These are phyloP conservation scores for Elaeis oleifera DNA, from an alignment of 202 grass and related monocot species.

Conservation along the genomic window DNA sequence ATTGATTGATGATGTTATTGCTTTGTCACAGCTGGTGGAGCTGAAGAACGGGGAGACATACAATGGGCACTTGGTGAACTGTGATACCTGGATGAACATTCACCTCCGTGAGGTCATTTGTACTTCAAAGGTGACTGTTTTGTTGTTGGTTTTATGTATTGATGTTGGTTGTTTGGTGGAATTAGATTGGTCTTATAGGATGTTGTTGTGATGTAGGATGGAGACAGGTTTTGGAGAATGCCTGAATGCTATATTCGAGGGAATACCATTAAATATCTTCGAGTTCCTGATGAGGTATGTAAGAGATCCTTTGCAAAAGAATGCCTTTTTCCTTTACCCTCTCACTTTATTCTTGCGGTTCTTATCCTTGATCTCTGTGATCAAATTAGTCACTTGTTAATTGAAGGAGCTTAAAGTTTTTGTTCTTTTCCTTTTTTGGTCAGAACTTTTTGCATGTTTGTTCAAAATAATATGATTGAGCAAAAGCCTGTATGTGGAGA, in stretches of 20 bases:
- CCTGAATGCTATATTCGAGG: constrained; percentile 95
- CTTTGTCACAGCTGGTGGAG: constrained; percentile 63
- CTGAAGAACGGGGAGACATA: constrained; percentile 97
- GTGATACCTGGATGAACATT: constrained; percentile 99
- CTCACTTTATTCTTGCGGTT: no score
- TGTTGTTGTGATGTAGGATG: constrained; percentile 41
- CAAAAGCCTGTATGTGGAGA: no score
- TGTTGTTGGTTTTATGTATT: neutral
- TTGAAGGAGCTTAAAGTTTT: no score
- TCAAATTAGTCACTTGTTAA: no score
- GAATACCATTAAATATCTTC: constrained; percentile 98
- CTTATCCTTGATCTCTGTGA: no score
- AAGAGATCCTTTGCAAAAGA: neutral
- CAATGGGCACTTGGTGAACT: constrained; percentile 97
- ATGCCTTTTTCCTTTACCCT: no score
- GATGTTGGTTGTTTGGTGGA: neutral
- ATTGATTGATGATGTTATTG: neutral
- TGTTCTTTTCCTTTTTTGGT: no score
- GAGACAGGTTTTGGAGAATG: constrained; percentile 99
- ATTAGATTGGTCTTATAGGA: constrained; percentile 1
- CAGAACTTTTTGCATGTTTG: no score
- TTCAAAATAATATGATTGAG: no score
- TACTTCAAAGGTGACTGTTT: constrained; percentile 74
- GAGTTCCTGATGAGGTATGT: constrained; percentile 93
- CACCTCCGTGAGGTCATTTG: constrained; percentile 98